These are phyloP conservation scores for Myriangium duriaei DNA, from an alignment of 2,329 filamentous ascomycete genomes.

Conservation along the genomic window DNA sequence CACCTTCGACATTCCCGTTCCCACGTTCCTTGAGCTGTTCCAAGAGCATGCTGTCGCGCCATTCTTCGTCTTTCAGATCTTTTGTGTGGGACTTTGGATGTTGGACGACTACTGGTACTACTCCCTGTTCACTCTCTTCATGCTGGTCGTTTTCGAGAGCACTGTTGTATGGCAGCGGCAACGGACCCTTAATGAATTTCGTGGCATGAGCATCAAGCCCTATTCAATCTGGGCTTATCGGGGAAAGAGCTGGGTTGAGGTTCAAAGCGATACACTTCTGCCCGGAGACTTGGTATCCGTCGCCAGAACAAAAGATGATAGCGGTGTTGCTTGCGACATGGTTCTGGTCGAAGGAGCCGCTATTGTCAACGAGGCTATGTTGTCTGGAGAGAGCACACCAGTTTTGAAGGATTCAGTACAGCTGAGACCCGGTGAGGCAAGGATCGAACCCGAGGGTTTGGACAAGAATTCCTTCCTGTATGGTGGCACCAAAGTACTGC, in stretches of 20 bases:
- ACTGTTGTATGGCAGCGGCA: slow-evolving; percentile 99
- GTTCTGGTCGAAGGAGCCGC: slow-evolving; percentile 85
- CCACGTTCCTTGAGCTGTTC: slow-evolving; percentile 90
- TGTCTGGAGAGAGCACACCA: slow-evolving; percentile 94
- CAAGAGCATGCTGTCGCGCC: slow-evolving; percentile 96
- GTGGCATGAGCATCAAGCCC: slow-evolving; percentile 98
- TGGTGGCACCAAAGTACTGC: slow-evolving; percentile 93
- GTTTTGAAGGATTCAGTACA: slow-evolving; percentile 93
- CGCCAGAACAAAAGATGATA: slow-evolving; percentile 87
- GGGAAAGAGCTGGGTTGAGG: slow-evolving; percentile 74
- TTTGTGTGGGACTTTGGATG: slow-evolving; percentile 97
- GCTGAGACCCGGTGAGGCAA: slow-evolving; percentile 68
- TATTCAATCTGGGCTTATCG: slow-evolving; percentile 90
- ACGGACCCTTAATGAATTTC: slow-evolving; percentile 88
- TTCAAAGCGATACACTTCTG: slow-evolving; percentile 79
- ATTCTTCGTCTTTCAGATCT: slow-evolving; percentile 98
- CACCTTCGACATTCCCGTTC: slow-evolving; percentile 94
- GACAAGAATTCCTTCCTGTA: slow-evolving; percentile 97
- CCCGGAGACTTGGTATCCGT: slow-evolving; percentile 91
- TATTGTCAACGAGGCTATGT: slow-evolving; percentile 98
- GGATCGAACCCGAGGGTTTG: slow-evolving; percentile 74
- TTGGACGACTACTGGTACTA: slow-evolving; percentile 99
- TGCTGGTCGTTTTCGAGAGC: slow-evolving; percentile 95
- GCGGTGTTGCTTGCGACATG: slow-evolving; percentile 95
- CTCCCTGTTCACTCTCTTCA: slow-evolving; percentile 95